These are phyloP conservation scores for Hansenula lynferdii DNA, from an alignment of 1,139 yeast genomes.

Conservation along the genomic window DNA sequence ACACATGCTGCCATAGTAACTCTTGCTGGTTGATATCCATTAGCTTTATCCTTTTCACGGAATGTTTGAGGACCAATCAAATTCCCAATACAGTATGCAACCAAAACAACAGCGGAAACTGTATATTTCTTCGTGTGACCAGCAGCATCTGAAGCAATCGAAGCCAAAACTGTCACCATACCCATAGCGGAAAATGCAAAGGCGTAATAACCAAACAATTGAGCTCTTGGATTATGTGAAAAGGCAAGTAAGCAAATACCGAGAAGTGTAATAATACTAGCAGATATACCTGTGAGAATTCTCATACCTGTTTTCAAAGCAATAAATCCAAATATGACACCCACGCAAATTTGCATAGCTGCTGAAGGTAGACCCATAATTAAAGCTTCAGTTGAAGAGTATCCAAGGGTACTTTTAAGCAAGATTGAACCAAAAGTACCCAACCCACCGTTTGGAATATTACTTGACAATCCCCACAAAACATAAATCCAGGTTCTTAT, in stretches of 20 bases:
- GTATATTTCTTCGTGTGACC: slow-evolving; percentile 56
- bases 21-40: slow-evolving; percentile 42
- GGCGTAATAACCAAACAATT: neutral
- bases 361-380: slow-evolving; percentile 35
- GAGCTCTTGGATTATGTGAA: neutral
- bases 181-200: neutral
- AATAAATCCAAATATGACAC: neutral
- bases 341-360: slow-evolving; percentile 27
- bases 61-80: slow-evolving; percentile 48
- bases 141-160: slow-evolving; percentile 46
- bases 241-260: neutral
- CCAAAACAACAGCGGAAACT: slow-evolving; percentile 35
- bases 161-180: slow-evolving; percentile 20
- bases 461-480: slow-evolving; percentile 30
- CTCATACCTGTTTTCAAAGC: neutral
- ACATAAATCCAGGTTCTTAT: slow-evolving; percentile 44
- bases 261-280: neutral
- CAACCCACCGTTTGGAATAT: slow-evolving; percentile 39
- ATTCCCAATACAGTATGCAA: slow-evolving; percentile 56
- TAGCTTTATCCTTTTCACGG: slow-evolving; percentile 28
- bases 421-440: slow-evolving; percentile 27
- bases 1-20: slow-evolving; percentile 36
- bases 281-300: neutral
- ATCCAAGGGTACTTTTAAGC: slow-evolving; percentile 30
- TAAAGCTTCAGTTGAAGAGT: slow-evolving; percentile 33